Percentiles rank a stretch among this genome's conserved stretches.
These are phyloP conservation scores for Apiosordaria backusii DNA, from an alignment of 495 filamentous ascomycete genomes.

Conservation along the genomic window DNA sequence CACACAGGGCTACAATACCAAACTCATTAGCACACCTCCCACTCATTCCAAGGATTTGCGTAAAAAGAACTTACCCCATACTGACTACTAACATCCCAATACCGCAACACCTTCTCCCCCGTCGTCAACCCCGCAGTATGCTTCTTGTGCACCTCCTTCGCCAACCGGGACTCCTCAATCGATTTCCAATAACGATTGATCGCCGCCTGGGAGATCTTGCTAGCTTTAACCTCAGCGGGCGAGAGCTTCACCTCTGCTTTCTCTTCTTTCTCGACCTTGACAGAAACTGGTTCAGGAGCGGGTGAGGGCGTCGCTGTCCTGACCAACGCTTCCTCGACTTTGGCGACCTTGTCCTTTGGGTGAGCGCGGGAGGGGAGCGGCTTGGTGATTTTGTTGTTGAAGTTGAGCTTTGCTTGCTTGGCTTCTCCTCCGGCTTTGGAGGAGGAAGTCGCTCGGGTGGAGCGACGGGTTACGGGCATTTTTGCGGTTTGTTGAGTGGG, in stretches of 20 bases:
- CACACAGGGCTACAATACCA: conserved; percentile 67
- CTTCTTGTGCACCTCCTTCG: conserved; percentile 62
- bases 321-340: conserved; percentile 17
- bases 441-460: conserved; percentile 41
- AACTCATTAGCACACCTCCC: neutral
- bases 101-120: conserved; percentile 79
- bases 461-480: conserved; percentile 70
- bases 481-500: neutral
- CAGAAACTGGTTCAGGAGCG: neutral
- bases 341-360: conserved; percentile 24
- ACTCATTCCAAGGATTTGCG: neutral
- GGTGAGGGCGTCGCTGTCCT: conserved; percentile 12
- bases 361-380: conserved; percentile 11
- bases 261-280: conserved; percentile 23
- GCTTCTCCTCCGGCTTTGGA: conserved; percentile 17
- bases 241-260: conserved; percentile 12
- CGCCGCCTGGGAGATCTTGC: conserved; percentile 57
- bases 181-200: conserved; percentile 68
- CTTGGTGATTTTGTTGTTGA: conserved; percentile 75
- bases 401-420: conserved; percentile 70
- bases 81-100: conserved; percentile 83
- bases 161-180: conserved; percentile 57
- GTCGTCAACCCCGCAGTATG: conserved; percentile 53
- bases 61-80: conserved; percentile 66
- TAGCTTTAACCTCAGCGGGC: conserved; percentile 53